phyloP scores from a whole-genome alignment of 1,139 yeast genomes.

The Candida sp. region DNA sequence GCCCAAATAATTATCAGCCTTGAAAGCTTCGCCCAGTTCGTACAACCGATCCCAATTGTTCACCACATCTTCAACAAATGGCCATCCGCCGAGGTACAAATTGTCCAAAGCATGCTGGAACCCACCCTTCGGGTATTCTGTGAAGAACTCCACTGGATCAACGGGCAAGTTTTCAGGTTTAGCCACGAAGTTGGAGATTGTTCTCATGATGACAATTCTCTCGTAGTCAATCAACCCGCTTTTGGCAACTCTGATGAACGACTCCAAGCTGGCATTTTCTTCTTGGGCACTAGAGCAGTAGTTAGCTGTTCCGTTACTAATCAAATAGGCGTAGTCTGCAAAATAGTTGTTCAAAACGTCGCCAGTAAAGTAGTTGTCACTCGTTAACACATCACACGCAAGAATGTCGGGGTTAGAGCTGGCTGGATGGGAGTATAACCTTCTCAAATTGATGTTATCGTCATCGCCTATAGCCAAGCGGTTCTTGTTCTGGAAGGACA shows the following conservation, averaged over 20 bases:
- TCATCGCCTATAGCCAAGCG: conserved; percentile 50
- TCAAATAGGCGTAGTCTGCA: conserved; percentile 46
- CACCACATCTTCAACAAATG: conserved; percentile 57
- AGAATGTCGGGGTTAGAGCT: conserved; percentile 49
- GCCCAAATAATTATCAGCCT: conserved; percentile 60
- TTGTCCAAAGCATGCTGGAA: conserved; percentile 52
- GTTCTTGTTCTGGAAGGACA: conserved; percentile 44
- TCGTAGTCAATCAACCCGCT: conserved; percentile 60
- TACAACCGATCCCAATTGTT: conserved; percentile 57
- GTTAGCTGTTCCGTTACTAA: conserved; percentile 63
- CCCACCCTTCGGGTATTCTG: conserved; percentile 56
- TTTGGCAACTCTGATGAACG: conserved; percentile 56
- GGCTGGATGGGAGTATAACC: conserved; percentile 54
- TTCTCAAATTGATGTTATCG: conserved; percentile 49
- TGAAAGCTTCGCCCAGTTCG: conserved; percentile 33
- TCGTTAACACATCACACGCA: conserved; percentile 64
- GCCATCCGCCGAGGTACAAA: conserved; percentile 58
- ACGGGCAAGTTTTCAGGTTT: conserved; percentile 55
- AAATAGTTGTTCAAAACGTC: conserved; percentile 54
- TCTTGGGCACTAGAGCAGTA: conserved; percentile 73
- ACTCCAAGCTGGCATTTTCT: conserved; percentile 72
- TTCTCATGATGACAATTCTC: conserved; percentile 64
- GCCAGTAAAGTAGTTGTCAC: conserved; percentile 67
- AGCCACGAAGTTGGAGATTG: conserved; percentile 65
- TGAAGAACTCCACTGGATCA: conserved; percentile 47